Evolutionary conservation across 331 rosid species (phyloP).

Genomic region (Pyrus hybrid): DNA sequence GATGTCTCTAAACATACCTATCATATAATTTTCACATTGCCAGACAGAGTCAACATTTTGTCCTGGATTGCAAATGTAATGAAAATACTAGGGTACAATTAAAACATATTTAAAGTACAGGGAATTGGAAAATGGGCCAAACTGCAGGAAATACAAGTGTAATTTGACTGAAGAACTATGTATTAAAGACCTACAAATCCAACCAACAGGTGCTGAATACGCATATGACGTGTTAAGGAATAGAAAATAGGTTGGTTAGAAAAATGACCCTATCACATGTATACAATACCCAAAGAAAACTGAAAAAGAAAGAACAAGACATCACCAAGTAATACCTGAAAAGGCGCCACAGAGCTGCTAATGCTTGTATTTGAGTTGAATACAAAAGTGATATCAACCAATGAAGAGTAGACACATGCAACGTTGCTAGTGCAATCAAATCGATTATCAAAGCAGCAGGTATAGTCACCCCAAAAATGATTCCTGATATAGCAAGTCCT

Average conservation of each 20-base stretch:
- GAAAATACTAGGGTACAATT: background rate
- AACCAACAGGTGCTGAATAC: background rate
- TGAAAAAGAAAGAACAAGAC: background rate
- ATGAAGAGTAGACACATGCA: conserved; percentile 73
- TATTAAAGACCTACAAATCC: background rate
- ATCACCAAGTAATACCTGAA: conserved; percentile 49
- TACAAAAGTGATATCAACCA: conserved; percentile 79
- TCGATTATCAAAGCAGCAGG: conserved; percentile 71
- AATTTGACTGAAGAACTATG: background rate
- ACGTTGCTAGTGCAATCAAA: conserved; percentile 55
- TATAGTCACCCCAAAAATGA: conserved; percentile 69
- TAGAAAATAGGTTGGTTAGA: background rate
- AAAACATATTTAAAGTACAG: background rate
- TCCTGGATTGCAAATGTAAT: background rate
- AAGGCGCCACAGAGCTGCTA: conserved; percentile 94
- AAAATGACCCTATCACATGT: background rate
- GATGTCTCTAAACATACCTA: background rate
- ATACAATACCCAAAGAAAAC: background rate
- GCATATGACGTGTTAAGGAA: background rate
- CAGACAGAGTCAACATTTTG: background rate
- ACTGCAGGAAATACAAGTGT: background rate
- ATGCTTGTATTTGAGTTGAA: conserved; percentile 80
- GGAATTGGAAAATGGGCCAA: background rate
- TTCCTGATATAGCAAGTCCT: conserved; percentile 71
- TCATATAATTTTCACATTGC: background rate